Conservation (phyloP, 768 basidiomycete species). For the Cystobasidium onofrii region DNA sequence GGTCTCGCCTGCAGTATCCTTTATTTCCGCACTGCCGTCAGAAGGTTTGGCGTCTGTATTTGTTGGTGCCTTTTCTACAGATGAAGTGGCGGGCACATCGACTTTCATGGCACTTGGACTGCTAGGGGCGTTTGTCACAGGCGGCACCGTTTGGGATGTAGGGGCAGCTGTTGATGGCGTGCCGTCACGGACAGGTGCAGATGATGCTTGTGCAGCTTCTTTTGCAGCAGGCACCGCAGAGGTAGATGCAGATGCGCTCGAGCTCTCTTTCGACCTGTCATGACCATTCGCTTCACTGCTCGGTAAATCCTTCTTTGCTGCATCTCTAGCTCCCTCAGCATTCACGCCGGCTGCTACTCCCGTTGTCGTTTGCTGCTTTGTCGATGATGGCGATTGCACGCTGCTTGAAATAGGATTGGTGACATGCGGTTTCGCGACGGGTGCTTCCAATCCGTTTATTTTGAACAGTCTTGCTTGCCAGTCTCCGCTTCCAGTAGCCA, state of each 20-base stretch:
- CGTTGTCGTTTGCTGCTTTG: not conserved
- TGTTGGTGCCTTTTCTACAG: not conserved
- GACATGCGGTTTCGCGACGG: slow-evolving; percentile 42
- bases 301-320: not conserved
- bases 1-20: not conserved
- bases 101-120: not conserved
- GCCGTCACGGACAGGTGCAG: not conserved
- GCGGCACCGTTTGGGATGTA: not conserved
- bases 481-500: slow-evolving; percentile 66
- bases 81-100: not conserved
- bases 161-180: not conserved
- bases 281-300: not conserved
- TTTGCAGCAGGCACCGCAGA: not conserved
- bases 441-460: slow-evolving; percentile 56
- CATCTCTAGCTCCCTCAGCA: not conserved
- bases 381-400: not conserved
- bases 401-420: not conserved
- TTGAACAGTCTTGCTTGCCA: slow-evolving; percentile 76
- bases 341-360: not conserved
- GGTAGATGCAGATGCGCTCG: not conserved
- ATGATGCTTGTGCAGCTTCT: not conserved
- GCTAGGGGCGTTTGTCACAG: not conserved
- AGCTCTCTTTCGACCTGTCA: not conserved
- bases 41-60: not conserved
- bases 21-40: not conserved